Base-by-base conservation (phyloP, 331 rosid genomes). In the Arachis monticola region DNA sequence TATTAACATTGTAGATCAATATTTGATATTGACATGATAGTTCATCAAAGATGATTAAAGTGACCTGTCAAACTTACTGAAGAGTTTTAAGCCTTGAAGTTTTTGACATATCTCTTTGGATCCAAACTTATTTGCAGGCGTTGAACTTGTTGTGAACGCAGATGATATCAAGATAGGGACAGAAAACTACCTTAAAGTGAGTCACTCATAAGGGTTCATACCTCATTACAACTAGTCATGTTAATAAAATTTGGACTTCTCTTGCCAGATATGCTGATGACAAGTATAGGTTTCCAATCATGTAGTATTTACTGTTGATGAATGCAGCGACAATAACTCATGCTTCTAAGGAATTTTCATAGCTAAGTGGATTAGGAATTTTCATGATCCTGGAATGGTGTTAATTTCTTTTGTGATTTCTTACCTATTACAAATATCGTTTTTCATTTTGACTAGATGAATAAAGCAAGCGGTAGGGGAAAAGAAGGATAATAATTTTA, bases 81-180 rank as follows among this genome's bases (percentile, higher is more conserved):
- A 52, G 7, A 6, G 6, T 51, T 6, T n/a, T 22, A 22, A 52
- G 58, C 22, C 58, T 52, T 52, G 58, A 52, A 8, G 55, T 17
- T 74, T 55, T 38, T 58, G 63, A 50, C 52, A 22, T 22, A 30
- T 32, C 51, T 40, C 7, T 61, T 73, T 70, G 44, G 77, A 45
- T 59, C 65, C 69, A 11, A 70, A 69, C 57, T 69, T 61, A 2
- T 60, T 80, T 72, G 74, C 89, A 91, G 88, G 91, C 79, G 10
- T 76, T 87, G 57, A 77, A 77, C 3, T 35, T 22, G 77, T 5
- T 85, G 74, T 88, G 86, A 83, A 61, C 6, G 31, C 22, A 6
- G 73, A 55, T 69, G 83, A 76, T 68, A 47, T 45, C 56, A 35
- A 74, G 51, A 9, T 35, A 9, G 68, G 59, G 64, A 58, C 59